These are phyloP conservation scores for Allantophomopsis cytisporea DNA, from an alignment of 2,329 filamentous ascomycete genomes.

Conservation along the genomic window DNA sequence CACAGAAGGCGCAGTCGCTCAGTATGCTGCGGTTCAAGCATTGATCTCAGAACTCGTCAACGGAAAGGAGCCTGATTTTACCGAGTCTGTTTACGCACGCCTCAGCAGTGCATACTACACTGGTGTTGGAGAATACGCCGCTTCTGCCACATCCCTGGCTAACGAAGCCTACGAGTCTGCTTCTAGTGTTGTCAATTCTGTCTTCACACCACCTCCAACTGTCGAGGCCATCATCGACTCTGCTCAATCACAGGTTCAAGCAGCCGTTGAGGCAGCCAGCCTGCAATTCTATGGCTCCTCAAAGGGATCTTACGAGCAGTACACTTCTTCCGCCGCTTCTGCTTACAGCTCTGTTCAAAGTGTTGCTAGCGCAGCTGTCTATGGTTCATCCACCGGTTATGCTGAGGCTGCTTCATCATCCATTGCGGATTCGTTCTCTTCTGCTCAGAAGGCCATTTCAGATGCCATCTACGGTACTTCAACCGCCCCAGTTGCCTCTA, in stretches of 20 bases:
- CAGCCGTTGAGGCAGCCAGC: conserved; percentile 44
- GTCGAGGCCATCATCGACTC: conserved; percentile 42
- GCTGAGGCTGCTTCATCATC: conserved; percentile 36
- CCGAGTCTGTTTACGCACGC: conserved; percentile 63
- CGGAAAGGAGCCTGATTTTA: conserved; percentile 70
- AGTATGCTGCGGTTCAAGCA: conserved; percentile 57
- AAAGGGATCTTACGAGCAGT: conserved; percentile 38
- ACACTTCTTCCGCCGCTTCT: conserved; percentile 35
- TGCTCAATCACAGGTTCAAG: conserved; percentile 40
- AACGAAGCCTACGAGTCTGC: conserved; percentile 29
- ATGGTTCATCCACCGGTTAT: conserved; percentile 36
- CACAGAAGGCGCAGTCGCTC: conserved; percentile 42
- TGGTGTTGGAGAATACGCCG: conserved; percentile 28
- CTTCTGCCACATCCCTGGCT: conserved; percentile 37
- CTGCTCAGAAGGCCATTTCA: conserved; percentile 39
- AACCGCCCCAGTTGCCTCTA: conserved; percentile 30
- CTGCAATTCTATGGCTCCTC: conserved; percentile 40
- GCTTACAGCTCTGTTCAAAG: conserved; percentile 34
- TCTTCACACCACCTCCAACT: conserved; percentile 41
- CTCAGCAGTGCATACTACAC: conserved; percentile 62
- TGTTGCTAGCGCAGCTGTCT: conserved; percentile 36
- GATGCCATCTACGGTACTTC: conserved; percentile 42
- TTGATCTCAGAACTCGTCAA: conserved; percentile 64
- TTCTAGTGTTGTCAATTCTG: conserved; percentile 27
- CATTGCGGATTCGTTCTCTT: conserved; percentile 37